Conservation (phyloP, 805 yeast genomes). For the Spathaspora sp. region DNA sequence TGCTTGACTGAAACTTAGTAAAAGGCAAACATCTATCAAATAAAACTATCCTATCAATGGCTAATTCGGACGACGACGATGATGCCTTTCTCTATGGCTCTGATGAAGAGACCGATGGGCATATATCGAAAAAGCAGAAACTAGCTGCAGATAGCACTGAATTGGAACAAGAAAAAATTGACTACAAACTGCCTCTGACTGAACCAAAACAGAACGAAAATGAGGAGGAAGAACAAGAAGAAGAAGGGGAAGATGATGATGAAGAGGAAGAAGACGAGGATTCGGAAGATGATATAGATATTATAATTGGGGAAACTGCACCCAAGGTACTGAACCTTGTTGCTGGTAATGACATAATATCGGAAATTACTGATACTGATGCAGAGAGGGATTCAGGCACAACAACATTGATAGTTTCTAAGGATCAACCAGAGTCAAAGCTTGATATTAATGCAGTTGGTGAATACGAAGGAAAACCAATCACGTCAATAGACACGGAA, state of each 20-base stretch:
- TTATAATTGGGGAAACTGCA: slow-evolving; percentile 53
- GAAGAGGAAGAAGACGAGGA: slow-evolving; percentile 39
- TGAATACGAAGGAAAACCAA: slow-evolving; percentile 72
- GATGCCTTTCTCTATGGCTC: slow-evolving; percentile 67
- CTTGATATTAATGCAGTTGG: slow-evolving; percentile 71
- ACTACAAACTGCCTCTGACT: slow-evolving; percentile 13
- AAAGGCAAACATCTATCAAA: too few relatives aligned
- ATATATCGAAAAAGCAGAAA: slow-evolving; percentile 10
- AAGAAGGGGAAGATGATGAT: slow-evolving; percentile 43
- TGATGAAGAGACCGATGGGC: slow-evolving; percentile 34
- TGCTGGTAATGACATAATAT: slow-evolving; percentile 21
- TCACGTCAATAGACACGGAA: slow-evolving; percentile 76
- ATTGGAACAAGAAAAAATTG: slow-evolving; percentile 17
- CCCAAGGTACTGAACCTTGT: slow-evolving; percentile 21
- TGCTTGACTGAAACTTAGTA: too few relatives aligned
- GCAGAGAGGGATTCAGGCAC: slow-evolving; percentile 17
- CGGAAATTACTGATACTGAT: slow-evolving; percentile 12
- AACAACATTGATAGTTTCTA: slow-evolving; percentile 34
- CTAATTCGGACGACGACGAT: slow-evolving; percentile 49
- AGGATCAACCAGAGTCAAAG: slow-evolving; percentile 40
- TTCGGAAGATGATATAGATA: slow-evolving; percentile 72
- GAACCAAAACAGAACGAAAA: slow-evolving; percentile 37
- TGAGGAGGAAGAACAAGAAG: slow-evolving; percentile 40
- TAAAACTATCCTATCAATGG: slow-evolving; percentile 4
- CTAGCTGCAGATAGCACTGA: slow-evolving; percentile 19